A percentile compares a stretch with the other conserved stretches of the same genome.
phyloP scores from a whole-genome alignment of 306 rosid genomes.

The Gillenia trifoliata region DNA sequence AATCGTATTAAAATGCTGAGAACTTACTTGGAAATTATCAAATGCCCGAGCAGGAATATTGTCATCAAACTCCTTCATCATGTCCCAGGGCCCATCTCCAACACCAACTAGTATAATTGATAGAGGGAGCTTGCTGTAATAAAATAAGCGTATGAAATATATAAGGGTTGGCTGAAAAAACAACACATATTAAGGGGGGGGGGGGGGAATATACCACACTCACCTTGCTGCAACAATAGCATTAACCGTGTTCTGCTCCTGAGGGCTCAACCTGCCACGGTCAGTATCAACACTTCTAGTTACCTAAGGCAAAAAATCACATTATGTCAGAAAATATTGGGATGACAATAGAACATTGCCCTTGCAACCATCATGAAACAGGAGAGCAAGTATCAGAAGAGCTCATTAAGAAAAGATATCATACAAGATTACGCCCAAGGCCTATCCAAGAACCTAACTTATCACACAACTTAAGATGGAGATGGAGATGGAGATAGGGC shows the following conservation, averaged over 20 bases:
- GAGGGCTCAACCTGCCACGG: constrained; percentile 68
- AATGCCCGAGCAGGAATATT: constrained; percentile 84
- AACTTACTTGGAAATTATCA: constrained; percentile 86
- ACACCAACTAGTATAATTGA: constrained; percentile 93
- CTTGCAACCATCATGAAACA: neutral
- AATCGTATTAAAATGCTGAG: neutral
- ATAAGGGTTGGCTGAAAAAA: constrained; percentile 9
- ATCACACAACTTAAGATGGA: neutral
- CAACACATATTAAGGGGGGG: neutral
- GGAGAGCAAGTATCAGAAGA: neutral
- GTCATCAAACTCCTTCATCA: constrained; percentile 92
- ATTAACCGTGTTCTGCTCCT: constrained; percentile 81
- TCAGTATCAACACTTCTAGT: constrained; percentile 91
- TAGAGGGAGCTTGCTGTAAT: constrained; percentile 77
- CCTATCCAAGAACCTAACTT: neutral
- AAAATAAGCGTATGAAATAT: constrained; percentile 21
- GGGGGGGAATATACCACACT: constrained; percentile 1
- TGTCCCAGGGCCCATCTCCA: constrained; percentile 99
- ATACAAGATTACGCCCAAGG: neutral
- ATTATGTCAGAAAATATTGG: neutral
- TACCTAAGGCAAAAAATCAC: constrained; percentile 43
- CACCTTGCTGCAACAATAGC: constrained; percentile 98
- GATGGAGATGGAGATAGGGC: neutral
- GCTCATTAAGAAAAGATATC: neutral
- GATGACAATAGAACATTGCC: neutral